Evolutionary conservation across 768 basidiomycete genomes (phyloP).

Genomic region (Phanerodontia chrysosporium): DNA sequence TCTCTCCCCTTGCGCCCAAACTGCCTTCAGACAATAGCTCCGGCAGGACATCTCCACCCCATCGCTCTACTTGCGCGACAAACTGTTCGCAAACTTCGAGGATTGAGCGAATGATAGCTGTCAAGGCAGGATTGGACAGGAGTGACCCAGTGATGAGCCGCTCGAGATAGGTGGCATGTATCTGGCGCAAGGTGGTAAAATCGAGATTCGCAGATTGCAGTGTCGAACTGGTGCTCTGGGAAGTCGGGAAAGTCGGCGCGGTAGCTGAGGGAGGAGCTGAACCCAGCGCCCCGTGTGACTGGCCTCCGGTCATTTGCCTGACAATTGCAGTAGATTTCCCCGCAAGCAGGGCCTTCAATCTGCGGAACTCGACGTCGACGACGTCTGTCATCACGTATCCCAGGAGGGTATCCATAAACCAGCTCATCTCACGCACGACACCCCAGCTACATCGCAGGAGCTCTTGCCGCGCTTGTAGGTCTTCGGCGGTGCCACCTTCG

Average conservation of each 20-base stretch:
- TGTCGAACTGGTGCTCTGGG: conserved; percentile 21
- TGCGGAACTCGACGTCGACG: conserved; percentile 76
- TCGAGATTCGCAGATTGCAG: conserved; percentile 51
- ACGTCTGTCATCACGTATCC: conserved; percentile 91
- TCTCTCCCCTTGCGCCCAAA: conserved; percentile 47
- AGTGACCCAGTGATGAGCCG: conserved; percentile 77
- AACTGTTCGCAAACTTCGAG: conserved; percentile 84
- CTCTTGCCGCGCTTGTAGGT: conserved; percentile 56
- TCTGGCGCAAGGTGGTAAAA: conserved; percentile 79
- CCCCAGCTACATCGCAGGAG: conserved; percentile 84
- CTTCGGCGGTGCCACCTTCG: conserved; percentile 79
- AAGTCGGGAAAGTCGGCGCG: conserved; percentile 16
- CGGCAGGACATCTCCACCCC: conserved; percentile 89
- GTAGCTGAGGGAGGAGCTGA: background rate
- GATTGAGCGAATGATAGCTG: conserved; percentile 62
- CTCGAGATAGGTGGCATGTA: conserved; percentile 80
- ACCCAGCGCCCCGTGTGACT: background rate
- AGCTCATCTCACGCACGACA: conserved; percentile 81
- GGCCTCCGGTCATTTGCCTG: conserved; percentile 19
- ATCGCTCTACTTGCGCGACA: conserved; percentile 83
- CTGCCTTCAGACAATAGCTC: conserved; percentile 81
- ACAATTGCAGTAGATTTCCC: conserved; percentile 18
- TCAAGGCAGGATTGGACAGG: conserved; percentile 60
- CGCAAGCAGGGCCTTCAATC: conserved; percentile 56
- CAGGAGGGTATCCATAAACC: conserved; percentile 83